Evolutionary conservation across 2,329 filamentous ascomycete genomes (phyloP), one percentile per base, ranked within the genome.

Genomic region (Pseudocercospora vitis): DNA sequence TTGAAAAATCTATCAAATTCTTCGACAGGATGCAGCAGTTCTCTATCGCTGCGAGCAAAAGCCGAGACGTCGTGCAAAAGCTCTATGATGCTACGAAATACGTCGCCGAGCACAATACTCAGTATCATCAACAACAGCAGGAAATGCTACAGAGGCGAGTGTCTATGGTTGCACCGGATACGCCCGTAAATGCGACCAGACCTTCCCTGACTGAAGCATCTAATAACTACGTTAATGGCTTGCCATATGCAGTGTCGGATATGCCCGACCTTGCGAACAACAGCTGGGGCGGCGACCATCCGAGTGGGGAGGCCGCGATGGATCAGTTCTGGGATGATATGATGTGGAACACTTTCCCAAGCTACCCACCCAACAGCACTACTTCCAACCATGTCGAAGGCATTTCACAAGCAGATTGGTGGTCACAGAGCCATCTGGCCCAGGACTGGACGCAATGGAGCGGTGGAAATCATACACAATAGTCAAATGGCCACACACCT

Each of bases 11-110:
- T 7, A 64, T 77, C 3, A 53, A 58, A 1, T 77, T 76, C 61
- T 74, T 78, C 55, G 70, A 73, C 28, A 67, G 70, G 4, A 74
- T 72, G 67, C 69, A 70, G 39, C 67, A 68, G 26, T 77, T 70
- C 67, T 76, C 73, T 19, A 72, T 76, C 12, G 72, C 74, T 6
- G 75, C 75, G 2, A 73, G 72, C 48, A 71, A 73, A 58, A 75
- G 71, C 45, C 65, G 65, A 12, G 72, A 75, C 45, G 72, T 73
- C 1, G 70, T 78, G 18, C 64, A 70, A 14, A 65, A 68, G 16
- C 67, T 77, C 11, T 75, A 75, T 57, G 67, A 73, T 50, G 74
- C 73, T 7, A 67, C 63, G 19, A 65, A 63, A 32, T 63, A 64
- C 18, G 57, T 69, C 9, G 58, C 57, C 12, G 55, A 63, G 18